A percentile compares a stretch with the other conserved stretches of the same genome.
Conservation (phyloP, 2,329 filamentous ascomycete species). For the Stachybotrys elegans region DNA sequence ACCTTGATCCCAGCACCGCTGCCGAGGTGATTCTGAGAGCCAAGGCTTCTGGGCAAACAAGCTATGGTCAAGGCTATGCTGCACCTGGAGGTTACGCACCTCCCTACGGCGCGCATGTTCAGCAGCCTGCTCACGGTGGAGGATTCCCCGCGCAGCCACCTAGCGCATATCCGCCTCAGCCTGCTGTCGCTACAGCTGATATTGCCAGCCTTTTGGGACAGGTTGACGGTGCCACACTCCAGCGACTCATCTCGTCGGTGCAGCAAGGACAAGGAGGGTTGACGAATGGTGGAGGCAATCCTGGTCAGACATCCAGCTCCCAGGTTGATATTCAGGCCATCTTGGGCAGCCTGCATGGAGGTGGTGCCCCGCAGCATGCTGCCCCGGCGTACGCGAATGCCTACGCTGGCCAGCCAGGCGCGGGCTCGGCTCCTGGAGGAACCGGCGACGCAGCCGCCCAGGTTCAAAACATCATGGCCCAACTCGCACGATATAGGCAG, state of each 20-base stretch:
- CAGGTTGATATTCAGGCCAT: slow-evolving; percentile 43
- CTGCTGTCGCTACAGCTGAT: slow-evolving; percentile 36
- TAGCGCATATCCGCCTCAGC: slow-evolving; percentile 17
- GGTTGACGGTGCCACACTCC: slow-evolving; percentile 65
- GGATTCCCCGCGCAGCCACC: slow-evolving; percentile 9
- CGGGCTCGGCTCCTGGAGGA: slow-evolving; percentile 13
- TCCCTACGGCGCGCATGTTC: slow-evolving; percentile 27
- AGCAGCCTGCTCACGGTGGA: slow-evolving; percentile 2
- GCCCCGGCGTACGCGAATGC: slow-evolving; percentile 22
- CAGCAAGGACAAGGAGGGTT: slow-evolving; percentile 19
- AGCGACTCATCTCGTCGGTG: slow-evolving; percentile 62
- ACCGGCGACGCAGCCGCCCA: slow-evolving; percentile 38
- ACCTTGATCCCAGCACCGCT: slow-evolving; percentile 72
- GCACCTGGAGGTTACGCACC: slow-evolving; percentile 20
- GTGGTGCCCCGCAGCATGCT: slow-evolving; percentile 20
- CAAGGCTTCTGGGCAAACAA: slow-evolving; percentile 40
- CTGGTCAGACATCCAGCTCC: slow-evolving; percentile 18
- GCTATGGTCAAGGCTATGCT: slow-evolving; percentile 25
- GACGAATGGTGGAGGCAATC: slow-evolving; percentile 12
- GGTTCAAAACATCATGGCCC: slow-evolving; percentile 70
- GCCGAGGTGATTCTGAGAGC: slow-evolving; percentile 75
- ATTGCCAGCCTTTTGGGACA: slow-evolving; percentile 61
- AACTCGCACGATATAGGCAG: slow-evolving; percentile 61
- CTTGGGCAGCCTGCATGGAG: slow-evolving; percentile 31
- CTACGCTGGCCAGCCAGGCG: slow-evolving; percentile 19